Evolutionary conservation across 805 yeast species (phyloP), one percentile per base, ranked within the genome.

Genomic region (Kluyveromyces wickerhamii): DNA sequence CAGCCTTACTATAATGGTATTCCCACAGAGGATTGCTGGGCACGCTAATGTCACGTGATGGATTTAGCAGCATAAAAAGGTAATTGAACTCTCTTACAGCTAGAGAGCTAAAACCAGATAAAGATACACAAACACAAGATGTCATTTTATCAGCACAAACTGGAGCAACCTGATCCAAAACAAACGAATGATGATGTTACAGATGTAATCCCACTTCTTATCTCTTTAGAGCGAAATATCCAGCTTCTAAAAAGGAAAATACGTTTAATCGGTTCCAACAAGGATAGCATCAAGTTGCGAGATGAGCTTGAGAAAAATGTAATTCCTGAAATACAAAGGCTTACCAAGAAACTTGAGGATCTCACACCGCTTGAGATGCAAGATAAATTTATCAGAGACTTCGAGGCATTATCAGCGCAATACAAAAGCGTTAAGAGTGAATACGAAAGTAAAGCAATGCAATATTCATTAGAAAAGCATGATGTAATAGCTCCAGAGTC

Each of bases 381-480:
- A 25, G 37, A 41, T 14, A 69, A 80, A 38, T 54, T 83, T 13
- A 60, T 64, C 11, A 63, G 63, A 15, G 89, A 83, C 52, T 76
- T 73, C 45, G 63, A 63, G 20, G 68, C 65, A 13, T 63, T 81
- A 14, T 67, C 70, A 41, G 59, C 59, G 28, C 69, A 57, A 50
- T 75, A 61, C 54, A 66, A 53, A 20, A 42, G 50, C 15, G 45
- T 71, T 9, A 62, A 67, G 41, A 56, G 72, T 20, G 52, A 61
- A 6, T 79, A 77, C 42, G 60, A 63, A 14, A 81, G 71, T 31
- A 68, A 67, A 44, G 66, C 70, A 20, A 7, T 27, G 27, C 40
- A 33, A 29, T 38, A 29, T 33, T 43, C 41, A 5, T 10, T 27
- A 33, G 12, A 32, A 19, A 22, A 17, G 27, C 29, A 25, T 13